Evolutionary conservation across 2,329 filamentous ascomycete species (phyloP).

Genomic region (Nothophoma quercina): DNA sequence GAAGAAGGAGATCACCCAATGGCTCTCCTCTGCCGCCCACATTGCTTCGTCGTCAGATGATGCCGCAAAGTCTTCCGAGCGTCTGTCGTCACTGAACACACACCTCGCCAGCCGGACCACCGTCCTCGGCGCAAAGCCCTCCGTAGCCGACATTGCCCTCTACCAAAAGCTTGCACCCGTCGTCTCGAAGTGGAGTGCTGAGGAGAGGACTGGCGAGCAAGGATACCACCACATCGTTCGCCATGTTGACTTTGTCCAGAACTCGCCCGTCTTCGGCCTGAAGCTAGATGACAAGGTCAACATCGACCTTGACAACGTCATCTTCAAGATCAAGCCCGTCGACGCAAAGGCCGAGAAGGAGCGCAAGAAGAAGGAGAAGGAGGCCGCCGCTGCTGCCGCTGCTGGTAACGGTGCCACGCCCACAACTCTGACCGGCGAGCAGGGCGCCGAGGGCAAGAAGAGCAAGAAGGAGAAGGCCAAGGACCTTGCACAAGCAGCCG

Average conservation of each 20-base stretch:
- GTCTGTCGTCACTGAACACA: constrained; percentile 81
- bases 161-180: constrained; percentile 80
- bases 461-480: constrained; percentile 56
- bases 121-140: constrained; percentile 87
- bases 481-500: constrained; percentile 63
- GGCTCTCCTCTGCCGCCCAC: constrained; percentile 79
- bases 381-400: constrained; percentile 60
- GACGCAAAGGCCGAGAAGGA: constrained; percentile 97
- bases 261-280: constrained; percentile 75
- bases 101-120: constrained; percentile 90
- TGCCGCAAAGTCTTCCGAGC: constrained; percentile 63
- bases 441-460: constrained; percentile 52
- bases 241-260: constrained; percentile 93
- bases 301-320: constrained; percentile 80
- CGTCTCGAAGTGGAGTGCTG: constrained; percentile 79
- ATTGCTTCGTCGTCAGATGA: constrained; percentile 69
- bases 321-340: constrained; percentile 86
- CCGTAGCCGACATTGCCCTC: constrained; percentile 82
- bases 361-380: constrained; percentile 95
- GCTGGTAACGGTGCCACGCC: constrained; percentile 59
- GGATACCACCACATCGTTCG: constrained; percentile 92
- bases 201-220: constrained; percentile 88
- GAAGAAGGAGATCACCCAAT: constrained; percentile 87
- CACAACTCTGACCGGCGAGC: constrained; percentile 45
- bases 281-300: constrained; percentile 78